phyloP scores from a whole-genome alignment of 1,284 basidiomycete species.

The Cystobasidiaceae sp. region DNA sequence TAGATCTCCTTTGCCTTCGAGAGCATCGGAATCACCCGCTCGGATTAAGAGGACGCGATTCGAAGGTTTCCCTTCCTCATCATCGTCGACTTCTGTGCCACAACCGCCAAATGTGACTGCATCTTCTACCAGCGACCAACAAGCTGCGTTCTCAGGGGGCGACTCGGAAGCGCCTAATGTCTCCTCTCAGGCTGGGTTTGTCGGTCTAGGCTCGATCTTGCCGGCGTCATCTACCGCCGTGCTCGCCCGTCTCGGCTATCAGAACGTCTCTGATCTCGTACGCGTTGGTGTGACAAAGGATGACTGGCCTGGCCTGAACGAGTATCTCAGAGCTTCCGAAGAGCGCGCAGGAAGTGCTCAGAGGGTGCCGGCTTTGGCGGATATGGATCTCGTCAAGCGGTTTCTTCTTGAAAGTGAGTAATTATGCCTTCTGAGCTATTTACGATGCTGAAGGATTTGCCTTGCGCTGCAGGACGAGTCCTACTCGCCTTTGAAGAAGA shows the following conservation, averaged over 20 bases:
- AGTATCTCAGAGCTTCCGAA: neutral
- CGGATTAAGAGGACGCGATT: neutral
- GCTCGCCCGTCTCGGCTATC: neutral
- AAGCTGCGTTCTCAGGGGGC: too few species aligned
- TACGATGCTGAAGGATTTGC: neutral
- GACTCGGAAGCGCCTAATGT: too few species aligned
- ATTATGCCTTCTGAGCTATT: neutral
- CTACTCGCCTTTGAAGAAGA: conserved; percentile 3
- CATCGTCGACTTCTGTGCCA: neutral
- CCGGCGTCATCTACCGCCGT: neutral
- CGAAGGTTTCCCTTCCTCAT: neutral
- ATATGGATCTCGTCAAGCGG: neutral
- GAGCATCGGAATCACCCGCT: neutral
- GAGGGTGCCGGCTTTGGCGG: neutral
- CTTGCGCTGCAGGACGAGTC: neutral
- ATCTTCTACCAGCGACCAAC: too few species aligned
- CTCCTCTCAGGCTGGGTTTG: neutral
- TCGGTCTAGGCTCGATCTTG: neutral
- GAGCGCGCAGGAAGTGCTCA: neutral
- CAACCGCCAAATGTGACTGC: neutral
- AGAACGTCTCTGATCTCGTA: conserved; percentile 5
- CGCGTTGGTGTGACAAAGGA: conserved; percentile 1
- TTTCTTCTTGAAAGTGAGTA: conserved; percentile 9
- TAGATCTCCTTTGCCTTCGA: neutral
- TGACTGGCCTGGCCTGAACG: conserved; percentile 7